These are phyloP conservation scores for Dispira simplex DNA, from an alignment of 192 early-diverging fungal species.

Conservation along the genomic window DNA sequence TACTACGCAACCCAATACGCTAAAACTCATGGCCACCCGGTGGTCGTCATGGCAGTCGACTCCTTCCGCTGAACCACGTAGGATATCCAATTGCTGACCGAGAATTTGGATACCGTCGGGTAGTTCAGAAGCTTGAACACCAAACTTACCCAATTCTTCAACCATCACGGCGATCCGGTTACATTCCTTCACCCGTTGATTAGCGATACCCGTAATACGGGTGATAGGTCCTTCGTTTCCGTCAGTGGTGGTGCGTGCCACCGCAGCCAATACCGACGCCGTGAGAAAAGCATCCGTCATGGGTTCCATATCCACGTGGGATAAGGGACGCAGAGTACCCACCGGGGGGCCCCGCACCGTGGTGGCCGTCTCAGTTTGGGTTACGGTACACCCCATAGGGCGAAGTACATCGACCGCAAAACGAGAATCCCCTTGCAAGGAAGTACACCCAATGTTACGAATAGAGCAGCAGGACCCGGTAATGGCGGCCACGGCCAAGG, in stretches of 20 bases:
- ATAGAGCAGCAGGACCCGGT: slow-evolving; percentile 79
- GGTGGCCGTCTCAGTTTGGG: slow-evolving; percentile 76
- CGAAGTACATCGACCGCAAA: slow-evolving; percentile 82
- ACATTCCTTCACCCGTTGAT: slow-evolving; percentile 98
- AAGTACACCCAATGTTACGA: slow-evolving; percentile 82
- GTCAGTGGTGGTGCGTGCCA: slow-evolving; percentile 34
- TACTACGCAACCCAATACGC: slow-evolving; percentile 62
- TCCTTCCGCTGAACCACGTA: slow-evolving; percentile 39
- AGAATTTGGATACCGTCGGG: slow-evolving; percentile 85
- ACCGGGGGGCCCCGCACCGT: slow-evolving; percentile 75
- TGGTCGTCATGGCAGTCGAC: slow-evolving; percentile 97
- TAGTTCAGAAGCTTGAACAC: slow-evolving; percentile 62
- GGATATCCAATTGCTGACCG: slow-evolving; percentile 33
- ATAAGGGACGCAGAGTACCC: slow-evolving; percentile 50
- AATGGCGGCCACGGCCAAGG: slow-evolving; percentile 90
- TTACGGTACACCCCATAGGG: slow-evolving; percentile 85
- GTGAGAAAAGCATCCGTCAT: slow-evolving; percentile 99
- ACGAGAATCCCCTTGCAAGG: slow-evolving; percentile 82
- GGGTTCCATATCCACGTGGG: slow-evolving; percentile 87
- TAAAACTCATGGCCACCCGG: slow-evolving; percentile 95
- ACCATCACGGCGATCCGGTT: slow-evolving; percentile 96
- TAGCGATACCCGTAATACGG: slow-evolving; percentile 86
- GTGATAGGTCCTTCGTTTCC: slow-evolving; percentile 38
- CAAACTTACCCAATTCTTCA: slow-evolving; percentile 81
- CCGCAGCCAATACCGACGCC: slow-evolving; percentile 80